These are phyloP conservation scores for grape (Vitis vinifera) DNA, from an alignment of 164 flowering plant species.

Conservation along the genomic window DNA sequence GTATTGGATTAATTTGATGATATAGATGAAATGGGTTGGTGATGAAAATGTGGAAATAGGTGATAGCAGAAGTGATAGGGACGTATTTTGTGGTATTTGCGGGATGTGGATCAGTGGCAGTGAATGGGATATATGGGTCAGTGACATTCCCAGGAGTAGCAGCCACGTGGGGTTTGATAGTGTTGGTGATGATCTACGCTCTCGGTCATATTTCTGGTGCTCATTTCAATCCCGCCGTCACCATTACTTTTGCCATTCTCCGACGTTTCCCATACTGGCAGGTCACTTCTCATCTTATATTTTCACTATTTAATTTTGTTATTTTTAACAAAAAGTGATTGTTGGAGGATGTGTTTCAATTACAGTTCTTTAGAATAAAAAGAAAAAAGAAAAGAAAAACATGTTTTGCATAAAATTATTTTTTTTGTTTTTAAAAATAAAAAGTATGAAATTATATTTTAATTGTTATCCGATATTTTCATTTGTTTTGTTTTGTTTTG, in stretches of 20 bases:
- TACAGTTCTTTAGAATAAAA: too few species aligned
- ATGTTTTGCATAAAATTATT: too few species aligned
- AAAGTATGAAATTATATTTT: too few species aligned
- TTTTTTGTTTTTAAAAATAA: too few species aligned
- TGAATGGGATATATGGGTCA: constrained; percentile 30
- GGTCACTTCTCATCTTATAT: constrained; percentile 12
- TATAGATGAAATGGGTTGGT: too few species aligned
- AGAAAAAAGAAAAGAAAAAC: too few species aligned
- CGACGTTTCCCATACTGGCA: constrained; percentile 26
- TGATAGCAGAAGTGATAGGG: constrained; percentile 48
- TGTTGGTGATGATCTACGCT: constrained; percentile 48
- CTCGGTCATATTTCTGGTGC: constrained; percentile 58
- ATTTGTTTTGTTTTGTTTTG: too few species aligned
- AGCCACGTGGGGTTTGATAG: constrained; percentile 50
- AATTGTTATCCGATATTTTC: too few species aligned
- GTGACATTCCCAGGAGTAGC: constrained; percentile 48
- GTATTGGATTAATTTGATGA: not conserved
- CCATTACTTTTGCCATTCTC: constrained; percentile 34
- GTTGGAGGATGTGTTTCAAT: too few species aligned
- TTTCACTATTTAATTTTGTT: too few species aligned
- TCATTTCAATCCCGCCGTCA: constrained; percentile 60
- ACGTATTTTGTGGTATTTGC: constrained; percentile 47
- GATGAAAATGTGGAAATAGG: constrained; percentile 7
- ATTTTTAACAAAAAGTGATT: not conserved
- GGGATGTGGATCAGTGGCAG: constrained; percentile 46